Conservation (phyloP, 805 yeast genomes). For the Candida berthetii region DNA sequence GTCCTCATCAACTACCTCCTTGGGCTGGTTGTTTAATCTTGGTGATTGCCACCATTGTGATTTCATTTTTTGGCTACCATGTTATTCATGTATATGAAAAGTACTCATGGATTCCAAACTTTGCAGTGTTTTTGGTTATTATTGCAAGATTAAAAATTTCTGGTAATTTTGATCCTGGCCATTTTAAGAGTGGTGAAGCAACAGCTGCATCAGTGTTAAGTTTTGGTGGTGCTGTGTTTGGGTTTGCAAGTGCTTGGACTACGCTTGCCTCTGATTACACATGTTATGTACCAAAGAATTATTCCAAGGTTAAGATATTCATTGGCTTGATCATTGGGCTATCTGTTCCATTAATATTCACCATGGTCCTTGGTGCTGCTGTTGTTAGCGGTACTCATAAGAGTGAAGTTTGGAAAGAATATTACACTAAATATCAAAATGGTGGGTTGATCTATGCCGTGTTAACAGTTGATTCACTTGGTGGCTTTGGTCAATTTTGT, state of each 20-base stretch:
- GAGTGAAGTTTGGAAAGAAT: constrained; percentile 35
- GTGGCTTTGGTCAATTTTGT: constrained; percentile 87
- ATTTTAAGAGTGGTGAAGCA: constrained; percentile 44
- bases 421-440: constrained; percentile 47
- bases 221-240: constrained; percentile 78
- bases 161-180: constrained; percentile 54
- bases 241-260: constrained; percentile 94
- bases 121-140: constrained; percentile 66
- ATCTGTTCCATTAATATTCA: constrained; percentile 60
- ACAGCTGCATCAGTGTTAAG: constrained; percentile 75
- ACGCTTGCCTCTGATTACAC: constrained; percentile 91
- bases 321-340: constrained; percentile 59
- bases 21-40: constrained; percentile 88
- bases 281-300: constrained; percentile 70
- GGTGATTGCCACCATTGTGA: constrained; percentile 57
- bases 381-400: constrained; percentile 61
- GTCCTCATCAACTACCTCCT: constrained; percentile 56
- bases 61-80: constrained; percentile 80
- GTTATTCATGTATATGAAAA: constrained; percentile 79
- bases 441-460: constrained; percentile 85
- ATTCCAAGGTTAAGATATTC: constrained; percentile 55
- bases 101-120: constrained; percentile 84
- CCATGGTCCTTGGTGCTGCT: constrained; percentile 83
- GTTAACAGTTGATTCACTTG: constrained; percentile 72
- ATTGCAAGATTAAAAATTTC: constrained; percentile 71